A percentile compares a stretch with the other conserved stretches of the same genome.
These are phyloP conservation scores for Fusarium floridanum DNA, from an alignment of 2,329 filamentous ascomycete species.

Conservation along the genomic window DNA sequence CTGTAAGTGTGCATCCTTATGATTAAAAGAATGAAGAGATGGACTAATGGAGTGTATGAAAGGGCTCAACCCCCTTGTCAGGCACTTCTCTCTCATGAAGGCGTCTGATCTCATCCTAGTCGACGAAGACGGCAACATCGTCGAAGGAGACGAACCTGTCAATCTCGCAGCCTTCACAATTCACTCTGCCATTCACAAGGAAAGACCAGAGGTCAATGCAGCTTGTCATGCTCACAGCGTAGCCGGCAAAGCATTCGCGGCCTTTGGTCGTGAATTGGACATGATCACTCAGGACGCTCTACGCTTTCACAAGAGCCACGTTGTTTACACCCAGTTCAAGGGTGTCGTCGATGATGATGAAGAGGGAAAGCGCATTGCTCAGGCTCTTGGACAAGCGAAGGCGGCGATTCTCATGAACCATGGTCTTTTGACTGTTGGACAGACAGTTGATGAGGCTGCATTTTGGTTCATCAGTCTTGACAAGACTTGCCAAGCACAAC, in stretches of 20 bases:
- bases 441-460: slow-evolving; percentile 3
- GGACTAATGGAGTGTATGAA: too few species aligned
- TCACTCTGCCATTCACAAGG: slow-evolving; percentile 73
- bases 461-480: slow-evolving; percentile 4
- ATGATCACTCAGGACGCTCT: slow-evolving; percentile 73
- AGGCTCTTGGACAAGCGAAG: not conserved
- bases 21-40: too few species aligned
- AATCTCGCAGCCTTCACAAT: slow-evolving; percentile 78
- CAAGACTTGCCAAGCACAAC: not conserved
- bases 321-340: not conserved
- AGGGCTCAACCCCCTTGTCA: not conserved
- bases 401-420: slow-evolving; percentile 4
- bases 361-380: not conserved
- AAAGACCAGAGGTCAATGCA: slow-evolving; percentile 71
- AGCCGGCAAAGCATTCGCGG: slow-evolving; percentile 73
- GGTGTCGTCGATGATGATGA: not conserved
- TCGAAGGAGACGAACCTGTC: slow-evolving; percentile 55
- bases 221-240: slow-evolving; percentile 75
- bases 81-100: not conserved
- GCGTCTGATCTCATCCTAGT: slow-evolving; percentile 72
- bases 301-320: not conserved
- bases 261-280: slow-evolving; percentile 71
- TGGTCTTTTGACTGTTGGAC: slow-evolving; percentile 6
- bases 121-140: slow-evolving; percentile 37
- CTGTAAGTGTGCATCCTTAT: too few species aligned